Evolutionary conservation across 139 green algal genomes (phyloP), one percentile per base, ranked within the genome.

Genomic region (Tetradesmus lagerheimii): DNA sequence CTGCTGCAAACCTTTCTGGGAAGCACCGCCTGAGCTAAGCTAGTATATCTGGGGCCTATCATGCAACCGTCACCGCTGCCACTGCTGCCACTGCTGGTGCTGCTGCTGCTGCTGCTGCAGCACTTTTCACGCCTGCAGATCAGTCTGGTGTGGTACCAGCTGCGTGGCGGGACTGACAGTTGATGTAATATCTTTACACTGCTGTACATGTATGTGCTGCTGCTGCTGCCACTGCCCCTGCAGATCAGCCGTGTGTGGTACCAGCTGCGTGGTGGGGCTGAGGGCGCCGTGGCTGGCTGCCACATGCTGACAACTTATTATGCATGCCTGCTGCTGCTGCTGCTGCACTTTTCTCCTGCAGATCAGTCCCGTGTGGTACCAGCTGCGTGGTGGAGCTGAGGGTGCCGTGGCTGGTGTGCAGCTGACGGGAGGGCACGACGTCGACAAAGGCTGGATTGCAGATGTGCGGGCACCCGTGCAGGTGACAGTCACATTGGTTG

Each of bases 331-430:
- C 18, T 37, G 20, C 35, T 86, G 80, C 29, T 85, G 29, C 9
- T n/a, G 29, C 18, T 86, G 45, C 14, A 39, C 1, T 39, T 71
- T 31, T 2, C 1, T 12, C 71, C 31, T 82, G 81, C 50, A 88
- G 83, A 88, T 88, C 37, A 67, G 64, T 41, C 95, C 95, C 23
- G 95, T 97, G 23, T 97, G 95, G 95, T 96, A 94, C 81, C 95
- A 97, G 80, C 75, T 97, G 43, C 91, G 88, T 9, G 64, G 29
- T 37, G 62, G 29, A 1, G 38, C 25, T 16, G 31, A 15, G 34
- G 50, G 57, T 20, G 34, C 18, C 14, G 9, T 2, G 18, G 31
- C 43, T 87, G 53, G 34, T 0, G 5, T 88, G 1, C 27, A 45
- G 75, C 66, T 94, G 9, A 37, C 41, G 15, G 93, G 93, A 0